These are phyloP conservation scores for Candida montana DNA, from an alignment of 805 yeast genomes.

Conservation along the genomic window DNA sequence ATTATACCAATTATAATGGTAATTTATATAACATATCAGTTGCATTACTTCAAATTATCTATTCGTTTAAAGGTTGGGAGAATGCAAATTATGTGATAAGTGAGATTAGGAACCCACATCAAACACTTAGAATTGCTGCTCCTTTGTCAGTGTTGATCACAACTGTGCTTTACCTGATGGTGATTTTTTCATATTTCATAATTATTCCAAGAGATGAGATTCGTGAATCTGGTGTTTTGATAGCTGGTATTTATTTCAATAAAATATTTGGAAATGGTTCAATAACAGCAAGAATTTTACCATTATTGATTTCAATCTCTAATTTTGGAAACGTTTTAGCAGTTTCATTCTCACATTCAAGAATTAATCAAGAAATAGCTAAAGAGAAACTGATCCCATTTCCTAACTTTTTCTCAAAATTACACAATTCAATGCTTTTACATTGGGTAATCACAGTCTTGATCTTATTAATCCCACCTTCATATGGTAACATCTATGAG, in stretches of 20 bases:
- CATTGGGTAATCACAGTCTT: slow-evolving; percentile 55
- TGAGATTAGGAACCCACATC: slow-evolving; percentile 52
- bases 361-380: slow-evolving; percentile 56
- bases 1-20: slow-evolving; percentile 37
- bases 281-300: slow-evolving; percentile 43
- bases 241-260: slow-evolving; percentile 58
- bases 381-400: slow-evolving; percentile 45
- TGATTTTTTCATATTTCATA: slow-evolving; percentile 48
- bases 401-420: slow-evolving; percentile 38
- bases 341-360: slow-evolving; percentile 55
- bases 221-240: slow-evolving; percentile 50
- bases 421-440: slow-evolving; percentile 40
- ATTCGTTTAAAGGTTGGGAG: slow-evolving; percentile 69
- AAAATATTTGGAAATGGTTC: slow-evolving; percentile 50
- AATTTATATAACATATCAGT: slow-evolving; percentile 45
- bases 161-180: slow-evolving; percentile 49
- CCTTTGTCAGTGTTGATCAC: slow-evolving; percentile 51
- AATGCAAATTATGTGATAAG: slow-evolving; percentile 59
- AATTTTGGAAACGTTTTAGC: slow-evolving; percentile 62
- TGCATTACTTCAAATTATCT: slow-evolving; percentile 53
- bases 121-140: slow-evolving; percentile 55
- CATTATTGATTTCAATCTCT: slow-evolving; percentile 54
- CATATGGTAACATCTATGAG: slow-evolving; percentile 59
- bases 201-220: slow-evolving; percentile 42
- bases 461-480: slow-evolving; percentile 47